phyloP scores from a whole-genome alignment of 331 rosid genomes.

The Ulmus americana region DNA sequence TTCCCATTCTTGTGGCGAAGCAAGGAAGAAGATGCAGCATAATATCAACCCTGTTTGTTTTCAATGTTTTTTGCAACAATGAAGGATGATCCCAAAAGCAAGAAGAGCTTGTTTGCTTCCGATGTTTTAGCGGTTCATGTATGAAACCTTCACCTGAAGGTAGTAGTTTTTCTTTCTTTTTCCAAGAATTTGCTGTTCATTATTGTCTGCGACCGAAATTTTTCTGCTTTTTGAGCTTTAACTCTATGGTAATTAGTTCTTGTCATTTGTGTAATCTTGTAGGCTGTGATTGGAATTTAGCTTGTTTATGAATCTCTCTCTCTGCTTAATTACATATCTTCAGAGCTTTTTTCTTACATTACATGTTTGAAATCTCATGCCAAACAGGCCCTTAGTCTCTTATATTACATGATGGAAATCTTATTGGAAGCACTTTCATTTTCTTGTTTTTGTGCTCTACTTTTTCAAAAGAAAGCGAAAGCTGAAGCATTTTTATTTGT shows the following conservation, averaged over 20 bases:
- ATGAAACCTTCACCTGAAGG: constrained; percentile 34
- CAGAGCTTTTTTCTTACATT: neutral
- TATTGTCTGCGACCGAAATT: constrained; percentile 29
- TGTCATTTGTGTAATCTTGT: constrained; percentile 50
- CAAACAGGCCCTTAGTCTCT: no score
- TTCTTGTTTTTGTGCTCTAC: no score
- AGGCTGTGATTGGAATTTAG: constrained; percentile 55
- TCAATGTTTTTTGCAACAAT: constrained; percentile 29
- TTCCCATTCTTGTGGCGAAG: neutral
- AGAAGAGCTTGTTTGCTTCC: constrained; percentile 1
- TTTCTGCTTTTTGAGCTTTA: constrained; percentile 24
- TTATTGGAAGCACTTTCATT: no score
- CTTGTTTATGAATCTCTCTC: constrained; percentile 27
- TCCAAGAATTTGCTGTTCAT: constrained; percentile 29
- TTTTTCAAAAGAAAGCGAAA: no score
- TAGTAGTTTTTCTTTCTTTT: constrained; percentile 23
- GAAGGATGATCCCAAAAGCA: constrained; percentile 2
- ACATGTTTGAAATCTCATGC: no score
- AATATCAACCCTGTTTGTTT: constrained; percentile 25
- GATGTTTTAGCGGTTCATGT: constrained; percentile 27
- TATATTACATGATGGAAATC: no score
- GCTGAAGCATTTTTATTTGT: neutral
- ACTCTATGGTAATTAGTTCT: constrained; percentile 24
- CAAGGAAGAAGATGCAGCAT: constrained; percentile 28
- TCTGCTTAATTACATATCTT: constrained; percentile 3